These are phyloP conservation scores for Inga oerstediana DNA, from an alignment of 306 rosid species.

Conservation along the genomic window DNA sequence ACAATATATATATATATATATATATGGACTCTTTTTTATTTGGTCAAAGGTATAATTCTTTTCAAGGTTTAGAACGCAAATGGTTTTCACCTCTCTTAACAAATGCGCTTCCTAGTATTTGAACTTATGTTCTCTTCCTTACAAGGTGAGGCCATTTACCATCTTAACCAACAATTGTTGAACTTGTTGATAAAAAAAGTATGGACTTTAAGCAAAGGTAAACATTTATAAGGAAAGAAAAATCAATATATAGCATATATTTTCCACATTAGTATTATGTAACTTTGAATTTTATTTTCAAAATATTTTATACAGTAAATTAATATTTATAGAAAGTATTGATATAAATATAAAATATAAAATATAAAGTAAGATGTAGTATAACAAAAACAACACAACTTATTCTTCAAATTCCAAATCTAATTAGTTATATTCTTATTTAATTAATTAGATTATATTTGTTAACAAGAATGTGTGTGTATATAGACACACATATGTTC, in stretches of 20 bases:
- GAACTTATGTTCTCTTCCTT: too few relatives aligned
- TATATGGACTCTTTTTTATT: background rate
- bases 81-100: too few relatives aligned
- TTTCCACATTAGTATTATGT: background rate
- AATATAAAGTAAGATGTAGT: background rate
- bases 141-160: too few relatives aligned
- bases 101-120: too few relatives aligned
- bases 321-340: background rate
- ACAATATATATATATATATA: background rate
- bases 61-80: too few relatives aligned
- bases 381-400: background rate
- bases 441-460: background rate
- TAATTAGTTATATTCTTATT: too few relatives aligned
- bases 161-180: too few relatives aligned
- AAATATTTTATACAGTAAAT: background rate
- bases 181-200: too few relatives aligned
- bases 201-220: background rate
- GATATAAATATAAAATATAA: background rate
- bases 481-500: background rate
- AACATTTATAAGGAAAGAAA: background rate
- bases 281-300: background rate
- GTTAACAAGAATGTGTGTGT: background rate
- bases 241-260: background rate
- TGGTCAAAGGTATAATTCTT: too few relatives aligned
- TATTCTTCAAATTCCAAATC: background rate